A percentile compares a stretch with the other conserved stretches of the same genome.
These are phyloP conservation scores for Knufia petricola DNA, from an alignment of 2,329 filamentous ascomycete species.

Conservation along the genomic window DNA sequence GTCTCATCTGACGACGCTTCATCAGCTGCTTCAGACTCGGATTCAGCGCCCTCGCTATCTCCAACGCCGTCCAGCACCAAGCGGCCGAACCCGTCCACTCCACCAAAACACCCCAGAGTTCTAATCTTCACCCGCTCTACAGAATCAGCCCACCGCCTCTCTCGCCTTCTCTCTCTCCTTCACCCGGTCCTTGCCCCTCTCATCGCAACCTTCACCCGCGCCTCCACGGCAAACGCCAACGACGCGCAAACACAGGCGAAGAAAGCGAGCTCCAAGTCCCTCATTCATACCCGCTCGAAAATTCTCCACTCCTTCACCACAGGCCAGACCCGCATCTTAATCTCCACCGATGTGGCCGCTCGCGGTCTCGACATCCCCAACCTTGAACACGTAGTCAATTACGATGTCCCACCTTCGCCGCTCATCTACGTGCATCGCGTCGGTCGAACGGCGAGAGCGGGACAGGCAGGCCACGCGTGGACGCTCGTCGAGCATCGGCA, in stretches of 20 bases:
- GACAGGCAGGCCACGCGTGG: conserved; percentile 69
- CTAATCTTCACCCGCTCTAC: conserved; percentile 95
- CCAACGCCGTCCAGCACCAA: no score
- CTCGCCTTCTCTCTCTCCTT: conserved; percentile 75
- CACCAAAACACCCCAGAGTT: no score
- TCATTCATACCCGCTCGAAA: conserved; percentile 53
- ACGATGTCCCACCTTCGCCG: conserved; percentile 84
- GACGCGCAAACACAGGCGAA: no score
- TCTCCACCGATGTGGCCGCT: conserved; percentile 90
- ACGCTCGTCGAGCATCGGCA: conserved; percentile 75
- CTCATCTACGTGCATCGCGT: conserved; percentile 97
- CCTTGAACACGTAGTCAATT: conserved; percentile 85
- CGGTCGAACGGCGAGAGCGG: conserved; percentile 87
- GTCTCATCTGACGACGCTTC: conserved; percentile 24
- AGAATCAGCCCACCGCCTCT: conserved; percentile 75
- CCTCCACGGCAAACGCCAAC: conserved; percentile 55
- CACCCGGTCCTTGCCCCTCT: conserved; percentile 82
- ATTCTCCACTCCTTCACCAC: conserved; percentile 89
- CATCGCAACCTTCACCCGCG: conserved; percentile 74
- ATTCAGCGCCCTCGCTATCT: not conserved
- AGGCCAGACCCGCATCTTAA: conserved; percentile 76
- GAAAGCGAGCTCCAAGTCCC: conserved; percentile 18
- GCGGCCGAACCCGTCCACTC: no score
- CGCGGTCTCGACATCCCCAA: conserved; percentile 92
- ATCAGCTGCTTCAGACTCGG: conserved; percentile 24